Percentiles rank a stretch among this genome's conserved stretches.
These are phyloP conservation scores for Talaromyces sp. DNA, from an alignment of 2,329 filamentous ascomycete species.

Conservation along the genomic window DNA sequence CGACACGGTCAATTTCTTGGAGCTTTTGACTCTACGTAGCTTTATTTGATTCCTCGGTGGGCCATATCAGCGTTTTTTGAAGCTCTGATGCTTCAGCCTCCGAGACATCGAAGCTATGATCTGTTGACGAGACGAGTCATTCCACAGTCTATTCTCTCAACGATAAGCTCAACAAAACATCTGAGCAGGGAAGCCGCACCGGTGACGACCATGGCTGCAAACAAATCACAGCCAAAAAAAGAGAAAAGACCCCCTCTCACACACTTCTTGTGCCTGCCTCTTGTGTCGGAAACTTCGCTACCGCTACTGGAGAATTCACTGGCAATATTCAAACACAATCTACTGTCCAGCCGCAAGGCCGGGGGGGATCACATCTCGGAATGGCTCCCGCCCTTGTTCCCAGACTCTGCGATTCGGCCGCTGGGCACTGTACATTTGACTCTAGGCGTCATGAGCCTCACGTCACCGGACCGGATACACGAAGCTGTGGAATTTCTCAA, in stretches of 20 bases:
- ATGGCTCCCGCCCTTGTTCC: conserved; percentile 46
- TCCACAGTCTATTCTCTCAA: background rate
- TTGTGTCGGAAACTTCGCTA: conserved; percentile 59
- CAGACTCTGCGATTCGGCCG: conserved; percentile 66
- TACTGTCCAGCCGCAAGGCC: conserved; percentile 30
- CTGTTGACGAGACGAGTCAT: background rate
- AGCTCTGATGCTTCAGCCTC: background rate
- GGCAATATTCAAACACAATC: conserved; percentile 58
- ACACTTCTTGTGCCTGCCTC: conserved; percentile 52
- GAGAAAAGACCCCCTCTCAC: conserved; percentile 37
- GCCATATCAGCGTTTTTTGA: background rate
- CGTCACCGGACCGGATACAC: conserved; percentile 47
- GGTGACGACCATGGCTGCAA: background rate
- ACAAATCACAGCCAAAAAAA: conserved; percentile 7
- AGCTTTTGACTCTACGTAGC: background rate
- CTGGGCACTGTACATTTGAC: conserved; percentile 81
- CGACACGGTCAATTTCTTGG: background rate
- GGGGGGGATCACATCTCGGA: conserved; percentile 17
- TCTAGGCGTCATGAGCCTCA: conserved; percentile 77
- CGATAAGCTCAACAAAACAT: background rate
- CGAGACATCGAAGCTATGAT: conserved; percentile 1
- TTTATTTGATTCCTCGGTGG: background rate
- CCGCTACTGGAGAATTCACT: conserved; percentile 64
- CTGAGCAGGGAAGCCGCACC: background rate
- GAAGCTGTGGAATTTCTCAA: conserved; percentile 46